Evolutionary conservation across 306 rosid genomes (phyloP).

Genomic region (Vigna angularis): DNA sequence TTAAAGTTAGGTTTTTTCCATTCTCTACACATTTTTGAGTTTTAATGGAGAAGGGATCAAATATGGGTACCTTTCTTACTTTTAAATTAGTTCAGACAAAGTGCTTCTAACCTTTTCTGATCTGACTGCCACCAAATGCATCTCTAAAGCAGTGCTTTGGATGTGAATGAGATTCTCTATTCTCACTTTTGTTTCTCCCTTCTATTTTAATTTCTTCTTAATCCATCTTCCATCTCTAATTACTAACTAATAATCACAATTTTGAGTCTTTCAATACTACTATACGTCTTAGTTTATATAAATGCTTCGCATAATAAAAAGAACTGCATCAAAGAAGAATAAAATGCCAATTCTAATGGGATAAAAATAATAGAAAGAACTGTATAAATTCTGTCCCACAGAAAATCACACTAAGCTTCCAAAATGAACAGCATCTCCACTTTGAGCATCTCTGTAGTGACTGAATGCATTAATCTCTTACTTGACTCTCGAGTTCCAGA

Average conservation of each 20-base stretch:
- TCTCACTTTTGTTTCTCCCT: constrained; percentile 17
- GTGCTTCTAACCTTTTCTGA: constrained; percentile 56
- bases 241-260: not conserved
- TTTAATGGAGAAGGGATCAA: constrained; percentile 42
- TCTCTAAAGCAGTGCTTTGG: constrained; percentile 47
- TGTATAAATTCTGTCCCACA: not conserved
- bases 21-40: constrained; percentile 30
- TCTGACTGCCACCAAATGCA: constrained; percentile 56
- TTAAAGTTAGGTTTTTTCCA: constrained; percentile 38
- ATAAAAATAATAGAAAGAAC: not conserved
- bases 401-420: constrained; percentile 59
- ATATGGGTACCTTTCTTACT: constrained; percentile 38
- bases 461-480: constrained; percentile 37
- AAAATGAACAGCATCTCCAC: constrained; percentile 74
- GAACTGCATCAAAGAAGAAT: no score
- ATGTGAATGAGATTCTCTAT: constrained; percentile 28
- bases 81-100: constrained; percentile 57
- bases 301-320: no score
- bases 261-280: no score
- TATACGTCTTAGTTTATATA: no score
- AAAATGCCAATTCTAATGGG: no score
- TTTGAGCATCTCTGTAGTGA: constrained; percentile 48
- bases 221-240: constrained; percentile 13
- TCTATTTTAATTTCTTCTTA: constrained; percentile 1
- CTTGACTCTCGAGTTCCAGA: constrained; percentile 9